Base-by-base conservation (phyloP, 2,329 filamentous ascomycete species). In the Cyphellophora attinorum region DNA sequence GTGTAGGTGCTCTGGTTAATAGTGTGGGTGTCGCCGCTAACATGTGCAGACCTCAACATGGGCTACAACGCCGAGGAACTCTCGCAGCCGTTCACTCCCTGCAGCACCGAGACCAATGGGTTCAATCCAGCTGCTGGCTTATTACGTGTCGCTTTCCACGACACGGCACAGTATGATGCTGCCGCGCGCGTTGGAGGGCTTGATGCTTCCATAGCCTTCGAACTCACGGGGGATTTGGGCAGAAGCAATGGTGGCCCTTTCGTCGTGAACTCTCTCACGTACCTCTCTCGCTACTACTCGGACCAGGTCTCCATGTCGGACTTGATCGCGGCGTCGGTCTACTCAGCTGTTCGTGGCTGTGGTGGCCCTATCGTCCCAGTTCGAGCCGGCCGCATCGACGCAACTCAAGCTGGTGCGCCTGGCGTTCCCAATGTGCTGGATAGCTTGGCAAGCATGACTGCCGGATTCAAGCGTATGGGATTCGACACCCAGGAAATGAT, bases 121-220 rank as follows among this genome's bases (percentile, higher is more conserved):
- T 55, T 50, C 19, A 53, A 56, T 27, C 21, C 21, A 8, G 21
- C 21, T n/a, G 49, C 48, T 5, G 50, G 54, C 37, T 52, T 55
- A 50, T 45, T 57, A 11, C 48, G 55, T 6, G 52, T 51, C 14
- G 52, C 53, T 23, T 58, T 57, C 32, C 56, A 59, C 37, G 56
- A 58, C 30, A 48, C 55, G 31, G 49, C 50, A 1, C 55, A 53
- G 0, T 46, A 48, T 13, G 44, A 57, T 37, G 46, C 48, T 13
- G 37, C 41, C 3, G 46, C 50, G 3, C 51, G 51, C 5, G 47
- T 38, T 5, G 56, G 56, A 21, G 56, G 55, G 5, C 34, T 57
- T 11, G 56, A 58, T 27, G 55, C 51, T 10, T 56, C 52, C 11
- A 55, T 58, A 6, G 50, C 50, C 27, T 57, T 51, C 28, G 56